Evolutionary conservation across 73 alveolate genomes (phyloP).

Genomic region (Paramecium caudatum): DNA sequence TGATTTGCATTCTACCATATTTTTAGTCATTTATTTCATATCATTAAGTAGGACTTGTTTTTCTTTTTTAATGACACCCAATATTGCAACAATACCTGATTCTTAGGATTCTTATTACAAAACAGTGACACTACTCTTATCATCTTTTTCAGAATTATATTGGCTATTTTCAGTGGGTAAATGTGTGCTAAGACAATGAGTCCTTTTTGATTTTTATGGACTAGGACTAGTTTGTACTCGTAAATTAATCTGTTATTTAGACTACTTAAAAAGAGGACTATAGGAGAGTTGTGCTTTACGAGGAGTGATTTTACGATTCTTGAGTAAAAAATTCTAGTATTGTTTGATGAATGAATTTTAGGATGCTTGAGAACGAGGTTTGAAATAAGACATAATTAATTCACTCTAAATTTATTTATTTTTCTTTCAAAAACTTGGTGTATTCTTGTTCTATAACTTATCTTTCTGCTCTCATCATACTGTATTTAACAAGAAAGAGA

Average conservation of each 20-base stretch:
- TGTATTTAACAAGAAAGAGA: conserved; percentile 22
- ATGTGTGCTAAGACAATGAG: not conserved
- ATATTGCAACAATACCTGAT: conserved; percentile 14
- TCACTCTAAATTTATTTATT: conserved; percentile 50
- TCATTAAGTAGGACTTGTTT: conserved; percentile 48
- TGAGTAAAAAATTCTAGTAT: not conserved
- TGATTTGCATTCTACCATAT: conserved; percentile 3
- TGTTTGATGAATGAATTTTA: conserved; percentile 21
- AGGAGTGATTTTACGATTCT: not conserved
- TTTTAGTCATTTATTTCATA: conserved; percentile 64
- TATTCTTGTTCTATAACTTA: conserved; percentile 60
- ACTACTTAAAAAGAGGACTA: conserved; percentile 13
- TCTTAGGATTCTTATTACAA: conserved; percentile 5
- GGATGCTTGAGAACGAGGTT: conserved; percentile 29
- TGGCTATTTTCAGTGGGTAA: not conserved
- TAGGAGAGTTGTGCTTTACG: not conserved
- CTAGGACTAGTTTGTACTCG: not conserved
- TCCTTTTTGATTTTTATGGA: conserved; percentile 36
- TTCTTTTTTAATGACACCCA: conserved; percentile 58
- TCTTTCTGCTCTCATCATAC: conserved; percentile 61
- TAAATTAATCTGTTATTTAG: not conserved
- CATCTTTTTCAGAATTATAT: not conserved
- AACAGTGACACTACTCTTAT: not conserved
- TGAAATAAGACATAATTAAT: conserved; percentile 16
- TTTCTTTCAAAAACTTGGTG: conserved; percentile 39